A percentile compares a stretch with the other conserved stretches of the same genome.
Evolutionary conservation across 164 flowering plant genomes (phyloP).

Genomic region (Vitis cinerea): DNA sequence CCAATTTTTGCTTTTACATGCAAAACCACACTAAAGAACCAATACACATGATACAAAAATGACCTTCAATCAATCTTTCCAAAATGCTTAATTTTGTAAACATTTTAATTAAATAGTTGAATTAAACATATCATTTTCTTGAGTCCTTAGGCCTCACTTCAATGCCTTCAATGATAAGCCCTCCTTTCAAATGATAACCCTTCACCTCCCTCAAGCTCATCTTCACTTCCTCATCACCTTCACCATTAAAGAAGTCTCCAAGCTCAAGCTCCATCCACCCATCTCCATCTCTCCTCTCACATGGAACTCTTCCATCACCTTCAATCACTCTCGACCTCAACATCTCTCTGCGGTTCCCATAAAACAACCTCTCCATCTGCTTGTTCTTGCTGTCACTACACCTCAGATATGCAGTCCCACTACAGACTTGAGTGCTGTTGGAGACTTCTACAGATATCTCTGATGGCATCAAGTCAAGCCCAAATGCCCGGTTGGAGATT

Average conservation of each 20-base stretch:
- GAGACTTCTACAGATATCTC: constrained; percentile 16
- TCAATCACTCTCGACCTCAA: constrained; percentile 4
- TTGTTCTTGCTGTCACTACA: not conserved
- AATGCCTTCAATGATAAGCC: constrained; percentile 35
- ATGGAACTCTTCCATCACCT: not conserved
- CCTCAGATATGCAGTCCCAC: constrained; percentile 9
- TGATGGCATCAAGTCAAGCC: constrained; percentile 28
- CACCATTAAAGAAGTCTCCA: constrained; percentile 37
- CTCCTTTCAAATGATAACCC: constrained; percentile 38
- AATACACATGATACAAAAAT: too few species aligned
- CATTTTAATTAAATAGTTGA: too few species aligned
- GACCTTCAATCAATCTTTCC: too few species aligned
- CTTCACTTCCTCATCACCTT: constrained; percentile 19
- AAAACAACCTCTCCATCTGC: constrained; percentile 17
- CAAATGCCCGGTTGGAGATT: constrained; percentile 23
- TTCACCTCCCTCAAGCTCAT: constrained; percentile 33
- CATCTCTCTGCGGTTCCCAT: constrained; percentile 14
- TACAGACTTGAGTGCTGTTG: not conserved
- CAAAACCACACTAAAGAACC: too few species aligned
- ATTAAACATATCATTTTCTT: not conserved
- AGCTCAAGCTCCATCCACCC: constrained; percentile 58
- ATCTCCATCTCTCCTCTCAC: constrained; percentile 35
- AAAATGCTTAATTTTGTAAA: too few species aligned
- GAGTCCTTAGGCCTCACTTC: constrained; percentile 39
- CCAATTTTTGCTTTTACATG: too few species aligned